Conservation (phyloP, 2,329 filamentous ascomycete genomes). For the Fusarium setosum region DNA sequence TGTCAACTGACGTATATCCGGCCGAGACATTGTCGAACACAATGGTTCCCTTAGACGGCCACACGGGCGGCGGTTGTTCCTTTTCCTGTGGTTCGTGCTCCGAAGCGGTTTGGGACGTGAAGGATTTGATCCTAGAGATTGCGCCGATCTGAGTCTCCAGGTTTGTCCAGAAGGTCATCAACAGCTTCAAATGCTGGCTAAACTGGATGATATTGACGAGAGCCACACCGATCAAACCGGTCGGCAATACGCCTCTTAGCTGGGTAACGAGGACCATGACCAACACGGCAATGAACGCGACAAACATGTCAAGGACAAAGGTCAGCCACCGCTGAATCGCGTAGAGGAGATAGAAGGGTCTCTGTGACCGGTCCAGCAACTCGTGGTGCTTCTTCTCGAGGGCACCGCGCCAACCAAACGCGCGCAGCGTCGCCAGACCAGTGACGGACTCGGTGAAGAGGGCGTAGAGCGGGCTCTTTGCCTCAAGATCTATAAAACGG, state of each 20-base stretch:
- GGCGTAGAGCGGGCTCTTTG: conserved; percentile 60
- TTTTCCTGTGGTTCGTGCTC: conserved; percentile 31
- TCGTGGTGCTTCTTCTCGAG: conserved; percentile 48
- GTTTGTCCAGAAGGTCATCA: conserved; percentile 47
- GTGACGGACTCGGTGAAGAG: conserved; percentile 61
- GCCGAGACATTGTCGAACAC: conserved; percentile 72
- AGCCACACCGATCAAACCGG: conserved; percentile 39
- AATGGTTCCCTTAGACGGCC: conserved; percentile 85
- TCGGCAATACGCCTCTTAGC: conserved; percentile 17
- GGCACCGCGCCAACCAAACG: conserved; percentile 58
- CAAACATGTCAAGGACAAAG: conserved; percentile 40
- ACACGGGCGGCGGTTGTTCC: conserved; percentile 70
- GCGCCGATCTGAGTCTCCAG: conserved; percentile 45
- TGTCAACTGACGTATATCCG: conserved; percentile 10
- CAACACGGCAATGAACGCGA: conserved; percentile 31
- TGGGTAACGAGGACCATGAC: conserved; percentile 31
- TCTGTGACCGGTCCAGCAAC: conserved; percentile 56
- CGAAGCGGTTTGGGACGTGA: conserved; percentile 18
- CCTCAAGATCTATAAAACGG: conserved; percentile 63
- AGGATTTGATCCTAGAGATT: conserved; percentile 38
- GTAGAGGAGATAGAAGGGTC: conserved; percentile 57
- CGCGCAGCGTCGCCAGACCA: conserved; percentile 60
- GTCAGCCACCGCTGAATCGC: conserved; percentile 43
- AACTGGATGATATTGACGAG: conserved; percentile 44
- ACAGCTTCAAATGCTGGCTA: conserved; percentile 43